Conservation (phyloP, 2,329 filamentous ascomycete species). For the Colletotrichum melonis region DNA sequence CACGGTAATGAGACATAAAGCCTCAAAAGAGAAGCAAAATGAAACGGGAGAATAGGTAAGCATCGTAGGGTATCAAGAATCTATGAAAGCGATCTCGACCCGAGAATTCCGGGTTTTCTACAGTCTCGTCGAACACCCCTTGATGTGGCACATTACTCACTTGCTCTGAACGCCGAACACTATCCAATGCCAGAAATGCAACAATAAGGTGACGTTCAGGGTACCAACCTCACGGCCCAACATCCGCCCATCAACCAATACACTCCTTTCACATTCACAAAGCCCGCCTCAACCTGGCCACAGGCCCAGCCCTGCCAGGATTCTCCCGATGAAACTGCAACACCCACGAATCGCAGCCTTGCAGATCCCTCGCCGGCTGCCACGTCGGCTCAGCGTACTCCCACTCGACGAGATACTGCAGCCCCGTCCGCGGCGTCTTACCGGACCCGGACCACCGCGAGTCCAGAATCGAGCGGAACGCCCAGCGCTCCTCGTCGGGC, state of each 20-base stretch:
- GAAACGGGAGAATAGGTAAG: no score
- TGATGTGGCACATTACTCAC: no score
- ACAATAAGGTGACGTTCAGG: neutral
- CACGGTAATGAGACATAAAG: no score
- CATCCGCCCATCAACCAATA: neutral
- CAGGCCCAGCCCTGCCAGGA: slow-evolving; percentile 11
- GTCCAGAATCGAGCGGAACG: slow-evolving; percentile 22
- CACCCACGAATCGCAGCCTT: slow-evolving; percentile 28
- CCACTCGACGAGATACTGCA: slow-evolving; percentile 29
- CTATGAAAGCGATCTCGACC: no score
- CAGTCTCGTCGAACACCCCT: no score
- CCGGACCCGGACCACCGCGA: slow-evolving; percentile 22
- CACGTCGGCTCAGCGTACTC: slow-evolving; percentile 29
- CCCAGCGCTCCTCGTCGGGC: slow-evolving; percentile 27
- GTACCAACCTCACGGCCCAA: neutral
- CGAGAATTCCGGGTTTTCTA: no score
- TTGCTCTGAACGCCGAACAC: no score
- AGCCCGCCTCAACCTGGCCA: slow-evolving; percentile 9
- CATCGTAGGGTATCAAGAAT: no score
- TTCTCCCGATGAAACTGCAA: slow-evolving; percentile 16
- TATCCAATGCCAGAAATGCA: neutral
- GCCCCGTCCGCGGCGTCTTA: slow-evolving; percentile 12
- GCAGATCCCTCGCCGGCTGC: slow-evolving; percentile 27
- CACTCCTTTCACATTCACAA: neutral
- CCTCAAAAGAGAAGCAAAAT: no score